phyloP scores from a whole-genome alignment of 495 filamentous ascomycete species.

The Podospora sp. region DNA sequence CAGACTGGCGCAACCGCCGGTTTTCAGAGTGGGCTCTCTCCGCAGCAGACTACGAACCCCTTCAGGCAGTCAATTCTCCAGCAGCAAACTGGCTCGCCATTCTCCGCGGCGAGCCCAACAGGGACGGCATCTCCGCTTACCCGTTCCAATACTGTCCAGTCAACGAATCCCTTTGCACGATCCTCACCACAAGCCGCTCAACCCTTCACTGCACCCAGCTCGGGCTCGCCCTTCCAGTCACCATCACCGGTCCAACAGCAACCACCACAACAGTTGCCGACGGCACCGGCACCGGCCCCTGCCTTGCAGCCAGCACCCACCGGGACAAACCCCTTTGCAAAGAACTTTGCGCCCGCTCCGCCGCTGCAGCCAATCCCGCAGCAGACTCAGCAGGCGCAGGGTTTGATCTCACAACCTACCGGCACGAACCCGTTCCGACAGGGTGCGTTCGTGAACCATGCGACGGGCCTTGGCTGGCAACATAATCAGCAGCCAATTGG shows the following conservation, averaged over 20 bases:
- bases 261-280: constrained; percentile 24
- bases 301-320: constrained; percentile 64
- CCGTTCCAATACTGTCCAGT: constrained; percentile 56
- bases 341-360: constrained; percentile 44
- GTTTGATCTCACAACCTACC: constrained; percentile 63
- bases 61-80: constrained; percentile 84
- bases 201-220: constrained; percentile 50
- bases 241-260: constrained; percentile 47
- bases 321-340: constrained; percentile 75
- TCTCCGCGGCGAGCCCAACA: constrained; percentile 24
- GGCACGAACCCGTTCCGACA: constrained; percentile 97
- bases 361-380: constrained; percentile 37
- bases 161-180: constrained; percentile 85
- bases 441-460: constrained; percentile 81
- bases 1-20: constrained; percentile 43
- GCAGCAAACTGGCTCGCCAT: constrained; percentile 50
- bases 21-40: constrained; percentile 49
- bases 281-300: constrained; percentile 35
- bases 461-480: constrained; percentile 87
- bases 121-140: constrained; percentile 24
- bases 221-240: constrained; percentile 53
- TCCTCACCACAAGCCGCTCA: constrained; percentile 51
- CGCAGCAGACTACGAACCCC: constrained; percentile 74
- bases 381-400: constrained; percentile 38
- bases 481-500: constrained; percentile 75